These are phyloP conservation scores for Capsicum rhomboideum DNA, from an alignment of 257 asterid genomes.

Conservation along the genomic window DNA sequence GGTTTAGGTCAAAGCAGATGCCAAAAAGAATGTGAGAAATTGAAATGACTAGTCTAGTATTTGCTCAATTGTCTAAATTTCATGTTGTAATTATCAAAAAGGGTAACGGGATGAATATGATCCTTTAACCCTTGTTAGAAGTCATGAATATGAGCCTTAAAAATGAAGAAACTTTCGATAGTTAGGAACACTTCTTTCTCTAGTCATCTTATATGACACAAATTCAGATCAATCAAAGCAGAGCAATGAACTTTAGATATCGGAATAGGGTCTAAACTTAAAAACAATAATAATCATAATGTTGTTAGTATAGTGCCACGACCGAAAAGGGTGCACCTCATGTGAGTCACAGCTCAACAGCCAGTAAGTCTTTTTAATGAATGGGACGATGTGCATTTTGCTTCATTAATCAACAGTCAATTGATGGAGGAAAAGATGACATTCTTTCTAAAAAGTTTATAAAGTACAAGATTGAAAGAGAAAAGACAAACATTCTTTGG, in stretches of 20 bases:
- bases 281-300: too few relatives aligned
- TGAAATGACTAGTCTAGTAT: slow-evolving; percentile 7
- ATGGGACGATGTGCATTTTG: slow-evolving; percentile 24
- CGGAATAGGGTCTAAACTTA: too few relatives aligned
- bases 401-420: background rate
- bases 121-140: accelerated
- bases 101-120: background rate
- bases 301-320: background rate
- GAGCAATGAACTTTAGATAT: background rate
- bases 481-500: background rate
- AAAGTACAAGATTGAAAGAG: slow-evolving; percentile 2
- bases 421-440: background rate
- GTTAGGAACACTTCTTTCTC: accelerated
- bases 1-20: slow-evolving; percentile 53
- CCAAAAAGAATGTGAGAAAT: slow-evolving; percentile 11
- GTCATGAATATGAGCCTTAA: background rate
- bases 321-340: slow-evolving; percentile 16
- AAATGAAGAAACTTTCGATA: background rate
- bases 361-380: slow-evolving; percentile 15
- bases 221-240: background rate
- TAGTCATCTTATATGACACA: accelerated
- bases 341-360: slow-evolving; percentile 47
- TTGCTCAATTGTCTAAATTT: slow-evolving; percentile 2
- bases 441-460: slow-evolving; percentile 17
- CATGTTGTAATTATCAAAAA: background rate